Evolutionary conservation across 805 yeast species (phyloP).

Genomic region (Yamadazyma tumulicola): DNA sequence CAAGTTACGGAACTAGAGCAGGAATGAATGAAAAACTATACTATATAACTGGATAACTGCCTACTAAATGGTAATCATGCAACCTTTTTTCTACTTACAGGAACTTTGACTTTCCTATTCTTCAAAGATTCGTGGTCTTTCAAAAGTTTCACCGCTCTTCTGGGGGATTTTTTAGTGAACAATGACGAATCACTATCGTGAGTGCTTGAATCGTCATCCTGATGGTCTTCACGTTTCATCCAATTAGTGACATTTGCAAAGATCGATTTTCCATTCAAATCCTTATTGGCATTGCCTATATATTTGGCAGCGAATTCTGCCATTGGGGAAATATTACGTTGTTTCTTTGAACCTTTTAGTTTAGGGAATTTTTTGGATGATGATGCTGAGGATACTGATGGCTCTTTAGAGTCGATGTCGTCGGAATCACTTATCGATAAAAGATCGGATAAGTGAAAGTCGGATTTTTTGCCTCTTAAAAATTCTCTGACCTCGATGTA

Average conservation of each 20-base stretch:
- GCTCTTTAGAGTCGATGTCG: slow-evolving; percentile 2
- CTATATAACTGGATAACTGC: too few species aligned
- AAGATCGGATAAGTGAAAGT: slow-evolving; percentile 11
- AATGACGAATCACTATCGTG: slow-evolving; percentile 16
- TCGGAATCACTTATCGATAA: slow-evolving; percentile 19
- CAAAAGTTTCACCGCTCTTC: slow-evolving; percentile 4
- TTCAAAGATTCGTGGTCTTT: not conserved
- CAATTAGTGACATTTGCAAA: slow-evolving; percentile 42
- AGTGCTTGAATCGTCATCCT: slow-evolving; percentile 26
- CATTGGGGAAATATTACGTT: slow-evolving; percentile 49
- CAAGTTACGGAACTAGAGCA: too few species aligned
- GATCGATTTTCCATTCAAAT: slow-evolving; percentile 32
- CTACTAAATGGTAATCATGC: too few species aligned
- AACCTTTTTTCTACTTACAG: slow-evolving; percentile 13
- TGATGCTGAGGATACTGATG: not conserved
- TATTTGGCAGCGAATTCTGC: slow-evolving; percentile 64
- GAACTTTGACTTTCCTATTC: slow-evolving; percentile 13
- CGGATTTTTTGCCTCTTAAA: slow-evolving; percentile 46
- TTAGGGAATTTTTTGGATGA: not conserved
- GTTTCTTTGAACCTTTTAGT: slow-evolving; percentile 5
- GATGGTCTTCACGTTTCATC: slow-evolving; percentile 34
- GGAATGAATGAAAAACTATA: too few species aligned
- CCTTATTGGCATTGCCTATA: slow-evolving; percentile 51
- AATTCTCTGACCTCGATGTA: slow-evolving; percentile 83
- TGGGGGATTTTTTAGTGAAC: slow-evolving; percentile 9